phyloP scores from a whole-genome alignment of 2,329 filamentous ascomycete genomes.

The Claviceps maximensis region DNA sequence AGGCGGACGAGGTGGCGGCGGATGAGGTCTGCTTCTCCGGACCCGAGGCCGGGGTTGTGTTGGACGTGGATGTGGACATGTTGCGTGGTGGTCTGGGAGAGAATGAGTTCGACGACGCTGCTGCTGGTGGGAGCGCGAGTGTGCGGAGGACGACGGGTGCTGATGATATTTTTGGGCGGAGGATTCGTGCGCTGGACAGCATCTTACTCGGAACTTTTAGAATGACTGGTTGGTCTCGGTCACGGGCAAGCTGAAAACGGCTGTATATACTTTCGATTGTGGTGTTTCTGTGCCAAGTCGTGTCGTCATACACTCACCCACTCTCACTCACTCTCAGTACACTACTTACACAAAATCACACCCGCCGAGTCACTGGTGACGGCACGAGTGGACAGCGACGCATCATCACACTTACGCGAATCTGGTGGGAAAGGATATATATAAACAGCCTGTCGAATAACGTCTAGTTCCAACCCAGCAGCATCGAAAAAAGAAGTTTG shows the following conservation, averaged over 20 bases:
- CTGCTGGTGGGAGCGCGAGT: neutral
- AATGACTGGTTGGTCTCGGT: too few relatives aligned
- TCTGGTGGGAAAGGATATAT: too few relatives aligned
- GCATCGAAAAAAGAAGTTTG: too few relatives aligned
- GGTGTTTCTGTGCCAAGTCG: neutral
- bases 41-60: neutral
- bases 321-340: neutral
- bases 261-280: neutral
- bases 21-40: neutral
- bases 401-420: too few relatives aligned
- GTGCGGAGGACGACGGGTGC: neutral
- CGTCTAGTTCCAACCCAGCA: too few relatives aligned
- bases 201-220: neutral
- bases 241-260: neutral
- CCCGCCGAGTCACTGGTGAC: neutral
- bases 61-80: neutral
- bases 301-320: neutral
- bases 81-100: neutral
- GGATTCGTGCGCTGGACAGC: neutral
- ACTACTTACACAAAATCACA: too few relatives aligned
- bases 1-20: neutral
- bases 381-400: too few relatives aligned
- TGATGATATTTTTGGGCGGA: neutral
- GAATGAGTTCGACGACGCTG: neutral
- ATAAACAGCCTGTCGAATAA: too few relatives aligned